Conservation (phyloP, 2,329 filamentous ascomycete genomes). For the Macrophomina pseudophaseolina region DNA sequence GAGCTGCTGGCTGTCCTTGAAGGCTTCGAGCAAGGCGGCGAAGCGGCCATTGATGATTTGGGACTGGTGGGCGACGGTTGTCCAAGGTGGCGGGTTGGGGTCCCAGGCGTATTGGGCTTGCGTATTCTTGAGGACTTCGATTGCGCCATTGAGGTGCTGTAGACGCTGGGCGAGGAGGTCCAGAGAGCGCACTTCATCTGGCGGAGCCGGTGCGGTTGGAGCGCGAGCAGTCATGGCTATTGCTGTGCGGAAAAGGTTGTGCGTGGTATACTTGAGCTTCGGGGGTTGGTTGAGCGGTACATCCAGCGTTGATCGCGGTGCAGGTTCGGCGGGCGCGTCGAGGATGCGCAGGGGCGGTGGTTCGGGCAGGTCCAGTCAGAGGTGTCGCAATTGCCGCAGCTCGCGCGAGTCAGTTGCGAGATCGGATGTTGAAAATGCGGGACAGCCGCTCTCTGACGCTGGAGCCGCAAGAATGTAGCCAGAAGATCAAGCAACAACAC, state of each 20-base stretch:
- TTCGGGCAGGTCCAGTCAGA: neutral
- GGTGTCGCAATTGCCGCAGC: neutral
- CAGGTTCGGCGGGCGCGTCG: neutral
- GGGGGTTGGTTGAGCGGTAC: neutral
- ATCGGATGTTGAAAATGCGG: slow-evolving; percentile 21
- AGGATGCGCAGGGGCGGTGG: neutral
- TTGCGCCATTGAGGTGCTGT: slow-evolving; percentile 19
- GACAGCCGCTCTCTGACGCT: slow-evolving; percentile 21
- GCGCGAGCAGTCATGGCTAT: slow-evolving; percentile 16
- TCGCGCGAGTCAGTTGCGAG: slow-evolving; percentile 23
- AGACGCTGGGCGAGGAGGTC: slow-evolving; percentile 25
- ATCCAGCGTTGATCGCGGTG: neutral
- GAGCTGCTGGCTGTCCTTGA: slow-evolving; percentile 69
- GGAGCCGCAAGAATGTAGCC: slow-evolving; percentile 1
- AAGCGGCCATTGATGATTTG: slow-evolving; percentile 47
- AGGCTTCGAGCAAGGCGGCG: slow-evolving; percentile 66
- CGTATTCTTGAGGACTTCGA: slow-evolving; percentile 22
- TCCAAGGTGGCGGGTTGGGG: slow-evolving; percentile 9
- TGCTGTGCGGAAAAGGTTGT: neutral
- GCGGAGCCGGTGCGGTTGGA: slow-evolving; percentile 4
- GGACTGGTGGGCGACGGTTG: slow-evolving; percentile 22
- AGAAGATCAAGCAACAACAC: slow-evolving; percentile 11
- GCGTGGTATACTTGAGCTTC: neutral
- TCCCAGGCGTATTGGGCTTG: slow-evolving; percentile 14
- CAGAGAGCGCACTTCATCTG: slow-evolving; percentile 18